phyloP scores from a whole-genome alignment of 306 rosid genomes.

The Ammopiptanthus mongolicus region DNA sequence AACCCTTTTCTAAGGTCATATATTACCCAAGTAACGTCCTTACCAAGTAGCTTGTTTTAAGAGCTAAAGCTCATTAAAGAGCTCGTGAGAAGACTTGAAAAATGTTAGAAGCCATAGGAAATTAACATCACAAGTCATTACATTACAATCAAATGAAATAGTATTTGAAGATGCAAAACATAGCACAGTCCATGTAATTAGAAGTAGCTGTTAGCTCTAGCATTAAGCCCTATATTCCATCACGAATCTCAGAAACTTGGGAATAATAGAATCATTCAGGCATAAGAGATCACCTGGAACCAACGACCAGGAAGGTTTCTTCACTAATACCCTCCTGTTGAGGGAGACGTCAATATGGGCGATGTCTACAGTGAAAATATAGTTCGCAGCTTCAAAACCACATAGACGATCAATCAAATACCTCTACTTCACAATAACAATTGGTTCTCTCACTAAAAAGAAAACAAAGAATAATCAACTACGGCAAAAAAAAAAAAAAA shows the following conservation, averaged over 20 bases:
- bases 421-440: no score
- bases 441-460: no score
- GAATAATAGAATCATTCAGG: neutral
- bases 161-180: neutral
- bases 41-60: neutral
- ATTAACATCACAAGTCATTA: neutral
- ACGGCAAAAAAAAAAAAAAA: no score
- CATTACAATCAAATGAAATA: neutral
- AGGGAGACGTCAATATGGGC: slow-evolving; percentile 69
- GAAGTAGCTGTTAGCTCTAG: neutral
- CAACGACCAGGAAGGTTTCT: slow-evolving; percentile 63
- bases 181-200: no score
- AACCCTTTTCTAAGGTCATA: neutral
- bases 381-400: no score
- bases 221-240: neutral
- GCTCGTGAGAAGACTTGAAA: neutral
- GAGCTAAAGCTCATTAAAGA: neutral
- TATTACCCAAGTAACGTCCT: neutral
- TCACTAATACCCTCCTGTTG: slow-evolving; percentile 75
- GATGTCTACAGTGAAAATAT: slow-evolving; percentile 42
- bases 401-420: no score
- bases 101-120: neutral
- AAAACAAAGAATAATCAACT: no score
- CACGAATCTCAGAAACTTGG: neutral
- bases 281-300: slow-evolving; percentile 42